These are phyloP conservation scores for Fraxinus greggii DNA, from an alignment of 305 asterid genomes.

Conservation along the genomic window DNA sequence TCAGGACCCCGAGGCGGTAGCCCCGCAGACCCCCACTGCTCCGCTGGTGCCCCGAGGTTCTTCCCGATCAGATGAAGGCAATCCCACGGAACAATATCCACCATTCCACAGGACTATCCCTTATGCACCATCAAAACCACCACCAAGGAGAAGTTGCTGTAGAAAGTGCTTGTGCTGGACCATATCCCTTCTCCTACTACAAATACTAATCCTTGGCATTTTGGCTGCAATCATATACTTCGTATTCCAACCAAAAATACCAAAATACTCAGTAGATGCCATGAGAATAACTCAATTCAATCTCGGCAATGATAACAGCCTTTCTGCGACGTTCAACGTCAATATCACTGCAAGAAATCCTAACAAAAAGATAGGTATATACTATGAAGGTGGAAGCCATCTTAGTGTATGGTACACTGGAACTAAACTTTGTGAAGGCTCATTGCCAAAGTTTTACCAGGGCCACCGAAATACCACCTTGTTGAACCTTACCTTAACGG, in stretches of 20 bases:
- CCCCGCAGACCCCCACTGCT: slow-evolving; percentile 41
- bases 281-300: slow-evolving; percentile 60
- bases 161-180: slow-evolving; percentile 71
- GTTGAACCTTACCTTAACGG: slow-evolving; percentile 53
- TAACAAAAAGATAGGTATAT: slow-evolving; percentile 78
- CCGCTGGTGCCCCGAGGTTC: slow-evolving; percentile 62
- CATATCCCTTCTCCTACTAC: slow-evolving; percentile 39
- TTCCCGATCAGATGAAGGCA: slow-evolving; percentile 66
- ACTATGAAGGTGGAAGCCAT: slow-evolving; percentile 68
- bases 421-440: slow-evolving; percentile 65
- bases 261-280: slow-evolving; percentile 69
- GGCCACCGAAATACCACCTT: slow-evolving; percentile 86
- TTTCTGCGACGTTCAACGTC: slow-evolving; percentile 60
- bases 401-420: slow-evolving; percentile 65
- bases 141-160: slow-evolving; percentile 57
- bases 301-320: slow-evolving; percentile 49
- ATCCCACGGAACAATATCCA: slow-evolving; percentile 48
- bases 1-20: slow-evolving; percentile 43
- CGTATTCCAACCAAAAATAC: slow-evolving; percentile 68
- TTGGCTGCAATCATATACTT: slow-evolving; percentile 66
- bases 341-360: slow-evolving; percentile 80
- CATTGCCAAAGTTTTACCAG: slow-evolving; percentile 80
- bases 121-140: slow-evolving; percentile 41
- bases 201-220: slow-evolving; percentile 43
- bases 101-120: slow-evolving; percentile 45